A percentile compares a stretch with the other conserved stretches of the same genome.
Evolutionary conservation across 805 yeast genomes (phyloP).

Genomic region (Ogataea methylovora): DNA sequence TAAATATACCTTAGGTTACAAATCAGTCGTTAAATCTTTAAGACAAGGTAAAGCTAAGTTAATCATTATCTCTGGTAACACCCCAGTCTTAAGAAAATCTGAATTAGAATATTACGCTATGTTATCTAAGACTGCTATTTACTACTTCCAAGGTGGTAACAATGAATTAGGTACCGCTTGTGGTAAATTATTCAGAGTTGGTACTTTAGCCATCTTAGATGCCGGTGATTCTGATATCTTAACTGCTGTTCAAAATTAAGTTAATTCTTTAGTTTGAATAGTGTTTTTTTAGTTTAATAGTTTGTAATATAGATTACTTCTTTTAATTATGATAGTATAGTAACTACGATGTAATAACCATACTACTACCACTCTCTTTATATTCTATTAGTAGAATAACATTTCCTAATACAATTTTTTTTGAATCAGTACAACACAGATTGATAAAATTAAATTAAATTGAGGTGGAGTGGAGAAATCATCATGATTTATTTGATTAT

Average conservation of each 20-base stretch:
- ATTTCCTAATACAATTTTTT: too few relatives aligned
- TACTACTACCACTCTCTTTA: too few relatives aligned
- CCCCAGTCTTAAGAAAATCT: slow-evolving; percentile 99
- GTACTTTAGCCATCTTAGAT: slow-evolving; percentile 91
- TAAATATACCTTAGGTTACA: slow-evolving; percentile 99
- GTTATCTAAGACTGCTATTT: slow-evolving; percentile 94
- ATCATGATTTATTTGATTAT: too few relatives aligned
- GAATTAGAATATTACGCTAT: slow-evolving; percentile 99
- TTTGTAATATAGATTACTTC: too few relatives aligned
- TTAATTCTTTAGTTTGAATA: neutral
- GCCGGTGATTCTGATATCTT: slow-evolving; percentile 99
- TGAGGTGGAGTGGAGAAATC: too few relatives aligned
- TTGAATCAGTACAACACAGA: too few relatives aligned
- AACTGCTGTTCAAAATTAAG: slow-evolving; percentile 41
- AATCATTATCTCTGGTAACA: slow-evolving; percentile 96
- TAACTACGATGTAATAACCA: too few relatives aligned
- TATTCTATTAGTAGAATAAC: too few relatives aligned
- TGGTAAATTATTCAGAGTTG: slow-evolving; percentile 99
- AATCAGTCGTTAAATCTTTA: slow-evolving; percentile 95
- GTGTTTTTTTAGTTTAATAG: too few relatives aligned
- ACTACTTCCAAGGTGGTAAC: slow-evolving; percentile 99
- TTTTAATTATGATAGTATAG: too few relatives aligned
- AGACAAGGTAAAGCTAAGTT: slow-evolving; percentile 99
- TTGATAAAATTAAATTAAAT: too few relatives aligned
- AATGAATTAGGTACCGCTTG: slow-evolving; percentile 99